Base-by-base conservation (phyloP, 306 rosid species). In the Rosa chinensis region DNA sequence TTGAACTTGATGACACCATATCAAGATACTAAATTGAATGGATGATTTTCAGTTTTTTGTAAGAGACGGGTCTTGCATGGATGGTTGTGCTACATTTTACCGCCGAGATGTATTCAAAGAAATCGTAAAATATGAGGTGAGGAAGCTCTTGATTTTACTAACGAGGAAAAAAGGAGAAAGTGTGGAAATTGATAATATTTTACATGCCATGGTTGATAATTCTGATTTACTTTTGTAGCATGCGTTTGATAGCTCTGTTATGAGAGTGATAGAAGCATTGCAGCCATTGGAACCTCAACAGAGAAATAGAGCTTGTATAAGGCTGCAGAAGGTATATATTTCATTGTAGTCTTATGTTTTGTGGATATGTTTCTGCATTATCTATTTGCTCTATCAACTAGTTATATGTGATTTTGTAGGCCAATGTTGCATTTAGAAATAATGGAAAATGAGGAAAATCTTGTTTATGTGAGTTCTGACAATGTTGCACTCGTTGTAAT, bases 71-170 rank as follows among this genome's bases (percentile, higher is more conserved):
- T 6, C 1, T 23, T 25, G 62, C 67, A 25, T 37, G 32, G 83
- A 78, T 77, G 87, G 89, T 48, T 83, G 89, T 47, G 85, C 87
- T 25, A 86, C 70, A 45, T 86, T 80, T 72, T 86, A 83, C 76
- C 87, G 81, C 32, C 0, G 13, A 23, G 47, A 78, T 21, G 70
- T 40, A 13, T 81, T 86, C 74, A 75, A 81, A 81, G 81, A 71
- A 79, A 52, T 70, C 10, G 40, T 4, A 17, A 83, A 10, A 56
- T 50, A 66, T 49, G 85, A 83, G 83, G 85, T 86, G 68, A 77
- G 79, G 35, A 77, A 61, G 35, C 62, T 25, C 49, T 69, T 2
- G 16, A 12, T 76, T 47, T 13, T 62, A 49, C 76, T 52, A 42
- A 14, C 4, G 17, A 20, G 64, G n/a, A 5, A 56, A 55, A 6